Evolutionary conservation across 371 early-diverging fungal genomes (phyloP).

Genomic region (Apophysomyces ossiformis): DNA sequence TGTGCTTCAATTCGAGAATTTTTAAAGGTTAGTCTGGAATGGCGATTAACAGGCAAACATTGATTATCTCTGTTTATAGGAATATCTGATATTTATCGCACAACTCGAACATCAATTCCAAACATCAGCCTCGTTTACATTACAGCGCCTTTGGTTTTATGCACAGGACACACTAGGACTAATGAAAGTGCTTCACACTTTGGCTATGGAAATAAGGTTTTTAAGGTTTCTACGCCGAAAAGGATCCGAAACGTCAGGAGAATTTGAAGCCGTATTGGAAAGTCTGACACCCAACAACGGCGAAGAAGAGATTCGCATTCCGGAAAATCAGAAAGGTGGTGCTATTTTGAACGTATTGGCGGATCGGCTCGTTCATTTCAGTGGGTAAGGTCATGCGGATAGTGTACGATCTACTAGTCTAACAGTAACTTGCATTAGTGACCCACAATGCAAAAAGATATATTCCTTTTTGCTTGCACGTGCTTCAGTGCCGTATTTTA

Average conservation of each 20-base stretch:
- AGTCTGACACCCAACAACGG: conserved; percentile 45
- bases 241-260: conserved; percentile 32
- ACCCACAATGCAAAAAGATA: conserved; percentile 74
- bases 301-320: conserved; percentile 37
- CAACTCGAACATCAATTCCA: conserved; percentile 89
- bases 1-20: conserved; percentile 77
- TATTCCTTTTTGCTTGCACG: conserved; percentile 77
- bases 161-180: conserved; percentile 77
- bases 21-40: conserved; percentile 55
- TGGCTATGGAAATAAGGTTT: conserved; percentile 57
- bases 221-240: conserved; percentile 38
- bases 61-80: conserved; percentile 44
- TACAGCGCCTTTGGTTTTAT: conserved; percentile 91
- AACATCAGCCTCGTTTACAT: conserved; percentile 73
- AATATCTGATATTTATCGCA: conserved; percentile 84
- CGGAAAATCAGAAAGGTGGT: conserved; percentile 65
- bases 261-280: conserved; percentile 59
- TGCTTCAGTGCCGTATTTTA: conserved; percentile 83
- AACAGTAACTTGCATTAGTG: conserved; percentile 44
- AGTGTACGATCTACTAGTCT: conserved; percentile 35
- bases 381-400: conserved; percentile 67
- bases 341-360: conserved; percentile 66
- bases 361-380: conserved; percentile 61
- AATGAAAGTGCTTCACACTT: conserved; percentile 69
- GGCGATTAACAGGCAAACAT: neutral